These are phyloP conservation scores for Coemansia guatemalensis DNA, from an alignment of 192 early-diverging fungal species.

Conservation along the genomic window DNA sequence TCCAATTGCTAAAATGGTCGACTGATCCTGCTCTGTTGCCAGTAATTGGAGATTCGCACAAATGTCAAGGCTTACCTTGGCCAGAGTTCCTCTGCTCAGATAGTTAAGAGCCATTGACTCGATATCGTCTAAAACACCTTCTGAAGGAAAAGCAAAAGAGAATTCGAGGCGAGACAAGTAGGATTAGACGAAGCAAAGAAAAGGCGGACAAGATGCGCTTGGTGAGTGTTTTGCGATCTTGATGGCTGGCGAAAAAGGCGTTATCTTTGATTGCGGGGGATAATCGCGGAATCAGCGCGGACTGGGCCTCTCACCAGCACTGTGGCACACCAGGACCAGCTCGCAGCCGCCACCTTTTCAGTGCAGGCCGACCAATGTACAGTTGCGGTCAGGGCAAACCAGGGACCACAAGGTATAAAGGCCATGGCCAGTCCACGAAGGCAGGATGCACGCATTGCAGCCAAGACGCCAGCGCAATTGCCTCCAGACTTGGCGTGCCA, in stretches of 20 bases:
- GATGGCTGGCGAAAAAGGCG: background rate
- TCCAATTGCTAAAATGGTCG: background rate
- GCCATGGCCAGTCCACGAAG: background rate
- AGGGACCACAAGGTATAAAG: background rate
- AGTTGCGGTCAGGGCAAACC: background rate
- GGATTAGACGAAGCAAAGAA: conserved; percentile 7
- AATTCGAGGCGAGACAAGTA: background rate
- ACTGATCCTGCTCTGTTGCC: background rate
- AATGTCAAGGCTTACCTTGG: conserved; percentile 39
- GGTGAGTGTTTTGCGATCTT: background rate
- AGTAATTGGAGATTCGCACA: background rate
- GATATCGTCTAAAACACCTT: background rate
- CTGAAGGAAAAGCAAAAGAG: background rate
- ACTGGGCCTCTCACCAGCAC: background rate
- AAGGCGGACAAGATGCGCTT: background rate
- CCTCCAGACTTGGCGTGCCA: background rate
- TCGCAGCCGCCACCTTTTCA: background rate
- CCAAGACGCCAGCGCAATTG: background rate
- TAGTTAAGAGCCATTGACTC: conserved; percentile 49
- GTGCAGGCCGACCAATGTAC: background rate
- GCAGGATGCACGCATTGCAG: background rate
- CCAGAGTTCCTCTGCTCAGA: conserved; percentile 45
- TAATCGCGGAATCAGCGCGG: background rate
- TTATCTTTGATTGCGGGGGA: background rate
- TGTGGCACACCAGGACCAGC: background rate